Base-by-base conservation (phyloP, 129 eudicot species). In the Flaveria robusta region DNA sequence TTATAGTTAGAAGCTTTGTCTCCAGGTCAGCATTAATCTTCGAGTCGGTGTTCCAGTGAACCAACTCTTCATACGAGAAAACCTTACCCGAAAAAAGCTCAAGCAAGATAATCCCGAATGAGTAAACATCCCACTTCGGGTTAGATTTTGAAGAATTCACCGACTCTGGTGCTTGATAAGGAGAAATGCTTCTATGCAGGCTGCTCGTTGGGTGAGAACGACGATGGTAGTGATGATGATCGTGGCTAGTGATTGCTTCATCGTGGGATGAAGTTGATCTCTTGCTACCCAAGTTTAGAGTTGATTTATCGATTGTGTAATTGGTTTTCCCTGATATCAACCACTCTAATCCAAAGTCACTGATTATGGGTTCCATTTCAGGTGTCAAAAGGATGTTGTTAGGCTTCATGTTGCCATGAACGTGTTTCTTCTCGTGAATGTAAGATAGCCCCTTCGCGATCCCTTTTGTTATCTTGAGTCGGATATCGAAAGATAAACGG, bases 41-140 rank as follows among this genome's bases (percentile, higher is more conserved):
- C 11, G 86, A 86, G 14, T 71, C 74, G 18, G 80, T 66, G 69
- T 74, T 71, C 96, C 90, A 87, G 46, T 82, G 88, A 59, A 78
- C 77, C 71, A 93, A 78, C 78, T 91, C 97, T 47, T 79, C 74
- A 51, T 82, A 83, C 1, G 87, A 82, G 60, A 87, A 86, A 63
- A 87, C 92, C 71, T 87, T 93, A 9, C 97, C 97, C 5, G 91
- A 85, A 31, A 93, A 41, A 49, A 93, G 86, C 82, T 93, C 97
- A 10, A 93, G 96, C 79, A 91, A 70, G 34, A 93, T 68, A 14
- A 93, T 79, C 47, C 98, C 98, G 56, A 88, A 91, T 1, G 98
- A 91, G 87, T 93, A 93, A 7, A 91, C 95, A n/a, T 93, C 98
- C 97, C 98, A 93, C 58, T 84, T 93, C 0, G 96, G 88, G 83